Evolutionary conservation across 208 protist species (phyloP), one percentile per base, ranked within the genome.

Genomic region (Trypanosoma lewisi): DNA sequence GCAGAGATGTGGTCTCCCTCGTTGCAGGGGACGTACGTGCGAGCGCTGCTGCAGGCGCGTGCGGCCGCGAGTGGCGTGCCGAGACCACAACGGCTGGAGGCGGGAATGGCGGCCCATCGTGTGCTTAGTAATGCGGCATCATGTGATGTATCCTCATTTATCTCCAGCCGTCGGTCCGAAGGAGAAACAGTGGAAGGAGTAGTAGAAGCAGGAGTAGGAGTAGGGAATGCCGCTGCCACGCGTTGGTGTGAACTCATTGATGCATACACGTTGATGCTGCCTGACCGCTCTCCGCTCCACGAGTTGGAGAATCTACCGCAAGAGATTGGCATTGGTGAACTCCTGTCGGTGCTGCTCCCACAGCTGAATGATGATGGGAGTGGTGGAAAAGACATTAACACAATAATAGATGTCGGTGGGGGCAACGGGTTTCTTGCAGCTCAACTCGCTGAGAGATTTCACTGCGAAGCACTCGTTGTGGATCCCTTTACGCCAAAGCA

Each of bases 251-350:
- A 44, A 47, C 66, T 87, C 11, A 89, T 94, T 55, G 82, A 83
- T 58, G 30, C 2, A 34, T 88, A 94, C 77, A 86, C 88, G 31
- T 55, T 80, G 30, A 70, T 78, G 44, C 63, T 94, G 11, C 82
- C 82, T 1, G 88, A 91, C 54, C 84, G 88, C 60, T 90, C 85
- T 14, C 67, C 77, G 53, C 61, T 82, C n/a, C 85, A 95, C 50
- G 85, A 92, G 63, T 57, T 95, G 56, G 79, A 92, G 69, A 95
- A 92, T 60, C 59, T 90, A 31, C 85, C 88, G 34, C 88, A 91
- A 70, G 85, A 95, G 58, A 78, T 92, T 50, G 80, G 78, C 14
- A 86, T 94, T 30, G 80, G 82, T 8, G 87, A 91, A 63, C 44
- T 94, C 41, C 45, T 91, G 12, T 54, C 45, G 0, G 67, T 47